phyloP scores from a whole-genome alignment of 768 basidiomycete species.

The Lactifluus volemus region DNA sequence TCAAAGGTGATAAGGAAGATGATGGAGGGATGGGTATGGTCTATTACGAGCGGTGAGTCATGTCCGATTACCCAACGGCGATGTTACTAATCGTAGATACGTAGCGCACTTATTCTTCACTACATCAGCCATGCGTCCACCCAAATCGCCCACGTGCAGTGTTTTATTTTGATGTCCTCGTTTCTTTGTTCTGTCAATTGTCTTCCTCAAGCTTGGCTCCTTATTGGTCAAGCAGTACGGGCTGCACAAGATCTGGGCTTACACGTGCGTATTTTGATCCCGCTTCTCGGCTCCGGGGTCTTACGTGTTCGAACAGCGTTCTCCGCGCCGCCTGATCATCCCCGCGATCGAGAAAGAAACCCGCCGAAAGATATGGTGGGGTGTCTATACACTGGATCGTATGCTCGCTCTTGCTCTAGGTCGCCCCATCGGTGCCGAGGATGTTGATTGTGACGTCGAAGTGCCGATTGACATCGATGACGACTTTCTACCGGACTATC shows the following conservation, averaged over 20 bases:
- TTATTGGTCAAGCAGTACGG: conserved; percentile 84
- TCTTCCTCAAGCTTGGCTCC: conserved; percentile 88
- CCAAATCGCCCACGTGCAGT: conserved; percentile 82
- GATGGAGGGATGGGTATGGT: conserved; percentile 87
- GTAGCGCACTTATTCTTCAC: conserved; percentile 82
- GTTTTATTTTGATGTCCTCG: conserved; percentile 80
- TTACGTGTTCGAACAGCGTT: conserved; percentile 45
- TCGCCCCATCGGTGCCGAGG: conserved; percentile 81
- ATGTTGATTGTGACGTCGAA: conserved; percentile 86
- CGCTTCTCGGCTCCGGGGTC: conserved; percentile 18
- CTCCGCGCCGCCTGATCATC: conserved; percentile 64
- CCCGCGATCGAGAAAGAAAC: conserved; percentile 80
- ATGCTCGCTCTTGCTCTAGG: conserved; percentile 90
- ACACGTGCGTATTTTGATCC: conserved; percentile 51
- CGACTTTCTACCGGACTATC: conserved; percentile 63
- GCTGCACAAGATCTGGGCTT: conserved; percentile 87
- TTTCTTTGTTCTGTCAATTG: conserved; percentile 92
- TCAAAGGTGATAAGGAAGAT: conserved; percentile 50
- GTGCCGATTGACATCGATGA: conserved; percentile 80
- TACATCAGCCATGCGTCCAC: conserved; percentile 87
- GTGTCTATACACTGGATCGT: conserved; percentile 81
- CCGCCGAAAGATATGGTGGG: conserved; percentile 90
- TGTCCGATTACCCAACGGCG: background rate
- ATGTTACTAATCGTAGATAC: background rate
- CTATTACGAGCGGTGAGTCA: conserved; percentile 73